Evolutionary conservation across 192 early-diverging fungal species (phyloP).

Genomic region (Dissophora ornata): DNA sequence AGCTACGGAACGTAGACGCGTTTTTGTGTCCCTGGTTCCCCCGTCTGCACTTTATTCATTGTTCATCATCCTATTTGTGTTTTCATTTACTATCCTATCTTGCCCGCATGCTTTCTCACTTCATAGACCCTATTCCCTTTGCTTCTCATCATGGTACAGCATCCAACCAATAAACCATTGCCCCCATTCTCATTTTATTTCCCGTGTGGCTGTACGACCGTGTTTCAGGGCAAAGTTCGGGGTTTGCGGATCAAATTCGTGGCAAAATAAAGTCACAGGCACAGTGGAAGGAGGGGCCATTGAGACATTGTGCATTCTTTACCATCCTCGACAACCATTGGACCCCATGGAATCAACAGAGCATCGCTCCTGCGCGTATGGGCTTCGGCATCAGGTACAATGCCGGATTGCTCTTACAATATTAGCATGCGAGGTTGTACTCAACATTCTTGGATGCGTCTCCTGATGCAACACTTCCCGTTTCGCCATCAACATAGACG

Average conservation of each 20-base stretch:
- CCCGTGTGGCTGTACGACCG: no score
- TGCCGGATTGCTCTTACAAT: not conserved
- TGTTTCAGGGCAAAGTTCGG: no score
- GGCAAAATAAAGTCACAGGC: not conserved
- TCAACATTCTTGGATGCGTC: no score
- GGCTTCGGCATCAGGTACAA: conserved; percentile 72
- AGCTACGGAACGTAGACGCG: conserved; percentile 76
- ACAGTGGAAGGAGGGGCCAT: no score
- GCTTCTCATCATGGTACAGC: not conserved
- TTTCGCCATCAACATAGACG: conserved; percentile 60
- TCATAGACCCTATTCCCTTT: conserved; percentile 5
- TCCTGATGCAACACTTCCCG: no score
- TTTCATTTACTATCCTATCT: not conserved
- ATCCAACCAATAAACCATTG: conserved; percentile 4
- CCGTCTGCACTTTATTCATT: no score
- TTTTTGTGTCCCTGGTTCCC: not conserved
- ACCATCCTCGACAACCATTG: not conserved
- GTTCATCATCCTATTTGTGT: conserved; percentile 1
- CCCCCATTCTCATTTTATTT: no score
- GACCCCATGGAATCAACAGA: conserved; percentile 39
- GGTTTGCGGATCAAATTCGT: not conserved
- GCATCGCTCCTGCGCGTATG: conserved; percentile 69
- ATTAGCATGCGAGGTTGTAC: no score
- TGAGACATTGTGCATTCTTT: no score
- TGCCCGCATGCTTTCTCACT: no score